Evolutionary conservation across 2,329 filamentous ascomycete species (phyloP), one percentile per base, ranked within the genome.

Genomic region (Teratosphaeria epicoccoides): DNA sequence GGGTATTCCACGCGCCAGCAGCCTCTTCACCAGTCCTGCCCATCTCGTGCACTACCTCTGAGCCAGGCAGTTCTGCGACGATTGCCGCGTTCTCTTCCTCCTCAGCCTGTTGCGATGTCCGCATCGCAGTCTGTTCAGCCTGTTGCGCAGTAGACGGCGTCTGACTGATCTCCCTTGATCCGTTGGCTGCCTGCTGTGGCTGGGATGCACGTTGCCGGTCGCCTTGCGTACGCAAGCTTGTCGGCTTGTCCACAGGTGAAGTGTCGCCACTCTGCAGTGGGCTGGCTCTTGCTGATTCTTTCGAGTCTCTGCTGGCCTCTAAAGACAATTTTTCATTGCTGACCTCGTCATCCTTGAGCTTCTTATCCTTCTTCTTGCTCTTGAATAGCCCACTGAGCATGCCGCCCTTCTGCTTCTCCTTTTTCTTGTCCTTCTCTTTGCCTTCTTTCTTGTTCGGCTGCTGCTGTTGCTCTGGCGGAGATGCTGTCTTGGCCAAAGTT

Each of bases 361-460:
- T 81, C 68, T 81, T 82, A 53, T 83, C 80, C 61, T 82, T 83
- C 53, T 81, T 74, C 60, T 83, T 83, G 68, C 80, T 74, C 61
- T 83, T 83, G 71, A 84, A 84, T 6, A 84, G 69, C 4, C 83
- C 83, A 61, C 83, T 84, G 46, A 88, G 78, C 80, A 86, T 86
- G 47, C 82, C 81, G 4, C 79, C 73, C 65, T 88, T 85, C 71
- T 84, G 85, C 55, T 78, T 75, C 59, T 78, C 89, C 67, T 81
- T 84, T 67, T 84, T 87, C 71, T 87, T 87, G 60, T 87, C 84
- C 71, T 87, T 87, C 60, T 87, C 84, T 48, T 93, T 87, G 69
- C 85, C 86, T 59, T 87, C 84, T 47, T 91, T 85, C 68, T 87
- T 86, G 49, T 55, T 70, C 62, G 80, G 81, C 43, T 88, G 84